phyloP scores from a whole-genome alignment of 1,139 yeast species.

The Pichia sorboxylosa region DNA sequence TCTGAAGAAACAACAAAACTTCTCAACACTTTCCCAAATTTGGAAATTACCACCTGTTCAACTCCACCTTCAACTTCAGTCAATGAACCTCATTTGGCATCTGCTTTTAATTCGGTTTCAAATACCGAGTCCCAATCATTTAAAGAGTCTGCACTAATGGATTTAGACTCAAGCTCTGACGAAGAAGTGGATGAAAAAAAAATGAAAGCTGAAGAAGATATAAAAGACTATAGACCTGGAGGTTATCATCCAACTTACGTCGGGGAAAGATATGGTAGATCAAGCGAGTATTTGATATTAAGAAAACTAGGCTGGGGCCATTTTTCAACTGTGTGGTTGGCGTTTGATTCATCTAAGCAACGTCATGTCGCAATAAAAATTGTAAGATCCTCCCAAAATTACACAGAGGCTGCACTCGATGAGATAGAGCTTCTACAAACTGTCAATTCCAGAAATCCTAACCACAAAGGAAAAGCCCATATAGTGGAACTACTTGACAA shows the following conservation, averaged over 20 bases:
- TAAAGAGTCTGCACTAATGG: constrained; percentile 1
- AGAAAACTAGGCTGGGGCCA: constrained; percentile 79
- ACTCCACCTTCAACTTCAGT: no score
- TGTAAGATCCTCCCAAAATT: constrained; percentile 61
- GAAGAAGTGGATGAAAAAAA: constrained; percentile 8
- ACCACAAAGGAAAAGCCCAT: constrained; percentile 51
- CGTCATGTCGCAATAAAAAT: constrained; percentile 68
- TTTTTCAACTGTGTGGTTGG: constrained; percentile 72
- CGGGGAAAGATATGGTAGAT: constrained; percentile 55
- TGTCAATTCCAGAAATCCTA: constrained; percentile 27
- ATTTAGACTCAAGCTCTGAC: constrained; percentile 5
- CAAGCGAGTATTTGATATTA: constrained; percentile 44
- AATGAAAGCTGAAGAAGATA: constrained; percentile 42
- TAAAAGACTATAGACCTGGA: constrained; percentile 56
- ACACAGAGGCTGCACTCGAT: constrained; percentile 67
- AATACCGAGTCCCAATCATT: no score
- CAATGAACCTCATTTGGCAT: no score
- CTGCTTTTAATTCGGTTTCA: no score
- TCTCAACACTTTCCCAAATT: no score
- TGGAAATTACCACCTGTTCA: no score
- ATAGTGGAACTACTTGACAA: constrained; percentile 56
- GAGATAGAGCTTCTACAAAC: constrained; percentile 52
- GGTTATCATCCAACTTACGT: constrained; percentile 73
- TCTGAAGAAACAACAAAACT: no score
- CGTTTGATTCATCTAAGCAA: constrained; percentile 37